A percentile compares a stretch with the other conserved stretches of the same genome.
Evolutionary conservation across 1,139 yeast genomes (phyloP).

Genomic region (Eremothecium cymbalariae): DNA sequence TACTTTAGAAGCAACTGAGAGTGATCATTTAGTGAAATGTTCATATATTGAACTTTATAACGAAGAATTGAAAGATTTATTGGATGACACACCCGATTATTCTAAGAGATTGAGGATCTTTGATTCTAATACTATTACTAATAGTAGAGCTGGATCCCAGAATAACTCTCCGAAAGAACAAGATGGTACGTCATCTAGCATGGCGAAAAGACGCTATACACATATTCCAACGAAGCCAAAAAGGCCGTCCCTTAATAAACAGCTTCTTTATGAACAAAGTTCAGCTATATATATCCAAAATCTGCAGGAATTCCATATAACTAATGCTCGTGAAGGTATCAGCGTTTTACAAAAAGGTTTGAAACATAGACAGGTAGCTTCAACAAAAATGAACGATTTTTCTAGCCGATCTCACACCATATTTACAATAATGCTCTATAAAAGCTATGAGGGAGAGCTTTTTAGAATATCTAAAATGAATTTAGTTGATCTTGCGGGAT

Average conservation of each 20-base stretch:
- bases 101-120: slow-evolving; percentile 42
- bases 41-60: slow-evolving; percentile 69
- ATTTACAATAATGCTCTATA: slow-evolving; percentile 52
- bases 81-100: slow-evolving; percentile 34
- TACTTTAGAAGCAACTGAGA: slow-evolving; percentile 31
- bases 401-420: slow-evolving; percentile 71
- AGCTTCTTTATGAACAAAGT: slow-evolving; percentile 17
- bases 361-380: slow-evolving; percentile 52
- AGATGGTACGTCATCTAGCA: slow-evolving; percentile 10
- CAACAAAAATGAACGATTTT: slow-evolving; percentile 60
- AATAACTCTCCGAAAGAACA: slow-evolving; percentile 20
- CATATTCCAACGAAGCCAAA: slow-evolving; percentile 9
- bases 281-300: slow-evolving; percentile 43
- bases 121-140: slow-evolving; percentile 34
- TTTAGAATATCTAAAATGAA: slow-evolving; percentile 58
- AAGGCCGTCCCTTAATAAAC: slow-evolving; percentile 5
- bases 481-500: slow-evolving; percentile 72
- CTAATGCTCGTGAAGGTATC: slow-evolving; percentile 48
- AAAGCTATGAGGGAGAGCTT: slow-evolving; percentile 36
- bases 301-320: slow-evolving; percentile 47
- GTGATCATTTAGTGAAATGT: slow-evolving; percentile 53
- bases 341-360: slow-evolving; percentile 47
- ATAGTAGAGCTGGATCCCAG: slow-evolving; percentile 18
- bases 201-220: slow-evolving; percentile 10
- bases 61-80: slow-evolving; percentile 59